phyloP scores from a whole-genome alignment of 306 rosid genomes.

The Cucurbita moschata region DNA sequence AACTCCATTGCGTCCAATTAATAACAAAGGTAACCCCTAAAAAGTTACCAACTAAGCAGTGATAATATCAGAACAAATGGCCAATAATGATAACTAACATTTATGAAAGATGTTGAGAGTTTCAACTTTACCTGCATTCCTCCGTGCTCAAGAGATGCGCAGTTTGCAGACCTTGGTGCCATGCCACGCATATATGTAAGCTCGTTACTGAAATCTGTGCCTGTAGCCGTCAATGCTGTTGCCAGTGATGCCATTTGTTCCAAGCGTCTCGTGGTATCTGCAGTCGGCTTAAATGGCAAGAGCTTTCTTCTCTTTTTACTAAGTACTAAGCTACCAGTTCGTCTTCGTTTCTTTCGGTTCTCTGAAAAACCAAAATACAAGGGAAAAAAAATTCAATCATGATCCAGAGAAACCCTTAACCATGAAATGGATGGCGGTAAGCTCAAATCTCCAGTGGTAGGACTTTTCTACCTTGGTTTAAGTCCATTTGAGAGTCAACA shows the following conservation, averaged over 20 bases:
- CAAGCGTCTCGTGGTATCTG: slow-evolving; percentile 48
- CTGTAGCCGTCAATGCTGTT: slow-evolving; percentile 66
- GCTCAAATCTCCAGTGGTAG: background rate
- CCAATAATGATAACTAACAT: background rate
- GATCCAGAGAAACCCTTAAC: background rate
- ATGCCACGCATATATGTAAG: slow-evolving; percentile 57
- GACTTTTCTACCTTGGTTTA: slow-evolving; percentile 29
- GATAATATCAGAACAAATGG: background rate
- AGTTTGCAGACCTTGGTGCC: slow-evolving; percentile 70
- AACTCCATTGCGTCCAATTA: background rate
- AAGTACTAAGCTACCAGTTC: slow-evolving; percentile 34
- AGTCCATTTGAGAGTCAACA: slow-evolving; percentile 2
- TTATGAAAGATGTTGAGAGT: background rate
- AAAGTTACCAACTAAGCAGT: background rate
- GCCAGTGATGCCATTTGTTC: slow-evolving; percentile 91
- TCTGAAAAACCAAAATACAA: slow-evolving; percentile 21
- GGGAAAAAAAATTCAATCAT: background rate
- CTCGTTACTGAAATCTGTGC: slow-evolving; percentile 50
- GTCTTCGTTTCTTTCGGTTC: slow-evolving; percentile 40
- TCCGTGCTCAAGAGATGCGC: slow-evolving; percentile 46
- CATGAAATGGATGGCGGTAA: background rate
- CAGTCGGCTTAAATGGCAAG: slow-evolving; percentile 39
- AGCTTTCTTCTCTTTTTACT: slow-evolving; percentile 59
- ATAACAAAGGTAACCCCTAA: background rate
- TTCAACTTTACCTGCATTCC: slow-evolving; percentile 74